A percentile compares a stretch with the other conserved stretches of the same genome.
These are phyloP conservation scores for Syncephalastrum contaminatum DNA, from an alignment of 371 early-diverging fungal genomes.

Conservation along the genomic window DNA sequence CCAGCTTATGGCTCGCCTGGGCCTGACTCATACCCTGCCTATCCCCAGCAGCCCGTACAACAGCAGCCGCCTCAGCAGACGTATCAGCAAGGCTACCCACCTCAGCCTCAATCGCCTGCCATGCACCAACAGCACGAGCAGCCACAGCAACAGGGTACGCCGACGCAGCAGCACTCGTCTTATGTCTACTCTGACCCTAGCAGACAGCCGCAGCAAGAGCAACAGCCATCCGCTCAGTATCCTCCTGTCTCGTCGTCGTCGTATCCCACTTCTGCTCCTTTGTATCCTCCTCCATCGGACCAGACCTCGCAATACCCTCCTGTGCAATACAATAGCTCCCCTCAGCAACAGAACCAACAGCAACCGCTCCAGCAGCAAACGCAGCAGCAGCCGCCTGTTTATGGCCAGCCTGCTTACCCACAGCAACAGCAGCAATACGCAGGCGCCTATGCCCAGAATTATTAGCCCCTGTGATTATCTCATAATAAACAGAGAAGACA, in stretches of 20 bases:
- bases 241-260: no score
- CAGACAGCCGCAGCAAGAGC: no score
- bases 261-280: no score
- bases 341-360: conserved; percentile 11
- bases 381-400: conserved; percentile 9
- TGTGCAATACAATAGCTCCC: background rate
- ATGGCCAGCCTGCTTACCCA: background rate
- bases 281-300: no score
- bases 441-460: no score
- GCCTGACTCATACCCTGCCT: background rate
- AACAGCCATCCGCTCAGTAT: no score
- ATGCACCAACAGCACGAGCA: conserved; percentile 9
- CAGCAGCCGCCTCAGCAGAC: conserved; percentile 10
- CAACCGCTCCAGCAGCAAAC: conserved; percentile 12
- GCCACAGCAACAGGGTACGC: conserved; percentile 9
- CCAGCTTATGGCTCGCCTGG: conserved; percentile 4
- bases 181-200: background rate
- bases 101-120: conserved; percentile 6
- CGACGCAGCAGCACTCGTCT: conserved; percentile 5
- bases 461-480: no score
- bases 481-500: no score
- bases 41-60: conserved; percentile 8
- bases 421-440: no score
- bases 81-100: background rate
- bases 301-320: no score